Percentiles rank a stretch among this genome's conserved stretches.
These are phyloP conservation scores for Wickerhamomyces strasburgensis DNA, from an alignment of 805 yeast species.

Conservation along the genomic window DNA sequence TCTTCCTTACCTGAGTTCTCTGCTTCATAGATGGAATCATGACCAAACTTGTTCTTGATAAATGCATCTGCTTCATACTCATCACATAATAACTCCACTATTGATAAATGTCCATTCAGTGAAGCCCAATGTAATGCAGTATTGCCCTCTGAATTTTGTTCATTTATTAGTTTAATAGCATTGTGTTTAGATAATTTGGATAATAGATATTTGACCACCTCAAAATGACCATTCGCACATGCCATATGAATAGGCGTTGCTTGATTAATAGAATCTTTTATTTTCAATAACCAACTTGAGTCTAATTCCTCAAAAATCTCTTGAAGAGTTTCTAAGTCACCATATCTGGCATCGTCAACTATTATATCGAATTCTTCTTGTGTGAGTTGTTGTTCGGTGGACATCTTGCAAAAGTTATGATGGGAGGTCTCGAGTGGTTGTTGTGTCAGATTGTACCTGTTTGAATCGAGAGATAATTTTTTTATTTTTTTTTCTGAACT, in stretches of 20 bases:
- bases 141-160: slow-evolving; percentile 76
- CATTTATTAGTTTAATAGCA: slow-evolving; percentile 42
- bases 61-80: slow-evolving; percentile 78
- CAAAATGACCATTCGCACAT: slow-evolving; percentile 86
- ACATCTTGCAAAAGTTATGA: slow-evolving; percentile 5
- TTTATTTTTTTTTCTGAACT: slow-evolving; percentile 1
- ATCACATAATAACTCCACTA: slow-evolving; percentile 68
- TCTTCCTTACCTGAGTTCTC: slow-evolving; percentile 72
- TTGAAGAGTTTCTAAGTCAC: slow-evolving; percentile 73
- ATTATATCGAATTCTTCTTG: slow-evolving; percentile 83
- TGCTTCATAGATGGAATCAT: slow-evolving; percentile 87
- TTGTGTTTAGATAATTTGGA: slow-evolving; percentile 41
- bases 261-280: slow-evolving; percentile 58
- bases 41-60: slow-evolving; percentile 64
- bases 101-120: slow-evolving; percentile 72
- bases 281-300: slow-evolving; percentile 36
- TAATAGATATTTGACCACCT: slow-evolving; percentile 57
- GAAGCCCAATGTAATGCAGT: slow-evolving; percentile 98
- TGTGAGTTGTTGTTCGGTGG: slow-evolving; percentile 28
- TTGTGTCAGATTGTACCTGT: background rate
- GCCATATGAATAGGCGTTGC: slow-evolving; percentile 93
- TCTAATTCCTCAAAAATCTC: slow-evolving; percentile 59
- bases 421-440: background rate
- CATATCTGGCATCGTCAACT: slow-evolving; percentile 79
- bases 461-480: slow-evolving; percentile 1